These are phyloP conservation scores for Irpex rosettiformis DNA, from an alignment of 1,284 basidiomycete genomes.

Conservation along the genomic window DNA sequence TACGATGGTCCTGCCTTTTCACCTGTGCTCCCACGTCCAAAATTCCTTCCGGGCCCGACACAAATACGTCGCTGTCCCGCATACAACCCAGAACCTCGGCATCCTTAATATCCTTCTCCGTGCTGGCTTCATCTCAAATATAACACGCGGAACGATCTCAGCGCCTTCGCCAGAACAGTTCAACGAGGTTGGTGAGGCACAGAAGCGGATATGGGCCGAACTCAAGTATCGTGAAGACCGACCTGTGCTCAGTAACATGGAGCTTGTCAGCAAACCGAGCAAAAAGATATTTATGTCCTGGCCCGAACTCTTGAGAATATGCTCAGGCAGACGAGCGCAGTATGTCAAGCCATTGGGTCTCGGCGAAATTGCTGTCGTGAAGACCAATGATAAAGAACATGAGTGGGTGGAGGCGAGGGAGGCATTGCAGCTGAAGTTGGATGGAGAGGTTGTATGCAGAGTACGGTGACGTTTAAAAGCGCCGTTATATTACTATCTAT, in stretches of 20 bases:
- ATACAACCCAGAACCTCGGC: slow-evolving; percentile 80
- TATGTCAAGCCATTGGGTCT: slow-evolving; percentile 72
- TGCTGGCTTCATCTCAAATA: slow-evolving; percentile 77
- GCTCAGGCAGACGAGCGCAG: slow-evolving; percentile 69
- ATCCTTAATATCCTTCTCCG: slow-evolving; percentile 85
- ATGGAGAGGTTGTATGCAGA: slow-evolving; percentile 74
- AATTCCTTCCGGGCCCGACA: slow-evolving; percentile 87
- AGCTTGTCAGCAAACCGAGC: slow-evolving; percentile 73
- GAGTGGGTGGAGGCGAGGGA: slow-evolving; percentile 72
- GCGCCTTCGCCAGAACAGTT: slow-evolving; percentile 65
- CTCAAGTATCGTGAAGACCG: slow-evolving; percentile 87
- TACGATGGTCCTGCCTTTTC: slow-evolving; percentile 66
- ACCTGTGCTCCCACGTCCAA: slow-evolving; percentile 82
- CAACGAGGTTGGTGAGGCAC: slow-evolving; percentile 46
- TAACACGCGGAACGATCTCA: slow-evolving; percentile 76
- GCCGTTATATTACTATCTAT: not conserved
- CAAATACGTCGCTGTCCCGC: slow-evolving; percentile 66
- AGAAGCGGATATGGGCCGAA: slow-evolving; percentile 82
- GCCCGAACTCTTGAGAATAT: slow-evolving; percentile 70
- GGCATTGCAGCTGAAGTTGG: slow-evolving; percentile 57
- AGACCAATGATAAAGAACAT: slow-evolving; percentile 64
- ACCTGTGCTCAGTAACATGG: slow-evolving; percentile 74
- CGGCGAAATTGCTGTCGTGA: slow-evolving; percentile 38
- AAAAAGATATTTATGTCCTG: slow-evolving; percentile 72
- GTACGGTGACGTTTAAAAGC: slow-evolving; percentile 31